phyloP scores from a whole-genome alignment of 2,329 filamentous ascomycete species.

The Akanthomyces muscarius region DNA sequence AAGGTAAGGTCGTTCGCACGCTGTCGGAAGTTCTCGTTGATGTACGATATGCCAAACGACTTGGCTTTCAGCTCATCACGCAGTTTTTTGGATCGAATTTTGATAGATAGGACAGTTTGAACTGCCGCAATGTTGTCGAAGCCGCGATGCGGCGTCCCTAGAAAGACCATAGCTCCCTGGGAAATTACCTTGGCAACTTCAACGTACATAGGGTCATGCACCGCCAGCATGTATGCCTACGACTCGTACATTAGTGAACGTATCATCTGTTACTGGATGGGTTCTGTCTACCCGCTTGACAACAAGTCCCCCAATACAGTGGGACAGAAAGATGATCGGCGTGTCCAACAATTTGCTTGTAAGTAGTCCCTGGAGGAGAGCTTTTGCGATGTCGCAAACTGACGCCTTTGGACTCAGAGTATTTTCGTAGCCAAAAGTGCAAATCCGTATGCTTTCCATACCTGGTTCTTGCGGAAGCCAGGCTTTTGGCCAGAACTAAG shows the following conservation, averaged over 20 bases:
- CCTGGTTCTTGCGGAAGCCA: constrained; percentile 7
- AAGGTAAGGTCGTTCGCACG: not conserved
- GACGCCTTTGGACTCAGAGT: not conserved
- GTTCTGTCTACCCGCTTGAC: not conserved
- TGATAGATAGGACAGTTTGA: not conserved
- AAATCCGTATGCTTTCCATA: not conserved
- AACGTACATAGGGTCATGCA: not conserved
- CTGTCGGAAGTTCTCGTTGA: constrained; percentile 9
- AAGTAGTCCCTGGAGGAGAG: not conserved
- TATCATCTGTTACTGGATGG: not conserved
- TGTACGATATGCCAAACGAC: not conserved
- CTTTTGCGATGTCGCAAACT: not conserved
- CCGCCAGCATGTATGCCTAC: constrained; percentile 3
- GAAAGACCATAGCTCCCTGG: not conserved
- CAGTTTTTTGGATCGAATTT: not conserved
- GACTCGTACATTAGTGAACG: not conserved
- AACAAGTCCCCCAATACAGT: not conserved
- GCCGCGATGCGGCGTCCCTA: constrained; percentile 4
- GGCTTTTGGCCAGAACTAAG: not conserved
- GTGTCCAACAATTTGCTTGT: not conserved
- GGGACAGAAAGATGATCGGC: constrained; percentile 3
- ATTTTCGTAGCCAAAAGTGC: not conserved
- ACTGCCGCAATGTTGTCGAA: not conserved
- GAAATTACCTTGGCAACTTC: not conserved
- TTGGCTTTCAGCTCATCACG: not conserved